Conservation (phyloP, 371 early-diverging fungal genomes). For the Dichotomocladium elegans region DNA sequence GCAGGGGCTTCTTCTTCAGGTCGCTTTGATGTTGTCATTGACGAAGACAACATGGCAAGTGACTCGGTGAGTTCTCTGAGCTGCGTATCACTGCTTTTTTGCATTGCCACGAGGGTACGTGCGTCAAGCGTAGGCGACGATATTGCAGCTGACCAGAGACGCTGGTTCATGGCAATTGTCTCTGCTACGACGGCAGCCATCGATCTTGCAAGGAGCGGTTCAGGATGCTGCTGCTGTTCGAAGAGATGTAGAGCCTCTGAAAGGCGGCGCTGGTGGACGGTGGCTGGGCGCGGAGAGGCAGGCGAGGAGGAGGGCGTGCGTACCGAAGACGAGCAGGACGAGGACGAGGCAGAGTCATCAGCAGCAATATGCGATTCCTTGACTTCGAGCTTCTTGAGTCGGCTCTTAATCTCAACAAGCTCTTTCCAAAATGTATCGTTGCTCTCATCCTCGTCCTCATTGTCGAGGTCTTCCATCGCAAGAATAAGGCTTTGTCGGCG, state of each 20-base stretch:
- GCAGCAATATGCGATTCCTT: neutral
- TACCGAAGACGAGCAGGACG: neutral
- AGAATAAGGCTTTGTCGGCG: constrained; percentile 7
- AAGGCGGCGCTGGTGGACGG: constrained; percentile 7
- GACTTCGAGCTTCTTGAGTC: constrained; percentile 12
- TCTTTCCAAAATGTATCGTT: constrained; percentile 5
- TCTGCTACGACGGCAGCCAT: constrained; percentile 11
- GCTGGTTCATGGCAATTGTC: constrained; percentile 13
- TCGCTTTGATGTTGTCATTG: too few relatives aligned
- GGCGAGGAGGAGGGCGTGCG: neutral
- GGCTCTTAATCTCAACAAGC: constrained; percentile 4
- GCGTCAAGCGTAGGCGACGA: constrained; percentile 12
- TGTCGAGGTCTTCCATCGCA: neutral
- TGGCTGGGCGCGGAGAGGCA: constrained; percentile 6
- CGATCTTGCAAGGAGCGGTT: neutral
- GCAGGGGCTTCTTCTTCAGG: too few relatives aligned
- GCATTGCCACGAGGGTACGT: constrained; percentile 8
- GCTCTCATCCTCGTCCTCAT: neutral
- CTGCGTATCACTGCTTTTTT: constrained; percentile 18
- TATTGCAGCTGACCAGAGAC: constrained; percentile 12
- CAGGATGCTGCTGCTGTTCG: constrained; percentile 7
- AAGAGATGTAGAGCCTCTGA: constrained; percentile 2
- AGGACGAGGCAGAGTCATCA: neutral
- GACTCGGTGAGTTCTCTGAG: constrained; percentile 11
- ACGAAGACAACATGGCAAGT: neutral